Base-by-base conservation (phyloP, 108 stramenopile genomes). In the Nitzschia sp. region DNA sequence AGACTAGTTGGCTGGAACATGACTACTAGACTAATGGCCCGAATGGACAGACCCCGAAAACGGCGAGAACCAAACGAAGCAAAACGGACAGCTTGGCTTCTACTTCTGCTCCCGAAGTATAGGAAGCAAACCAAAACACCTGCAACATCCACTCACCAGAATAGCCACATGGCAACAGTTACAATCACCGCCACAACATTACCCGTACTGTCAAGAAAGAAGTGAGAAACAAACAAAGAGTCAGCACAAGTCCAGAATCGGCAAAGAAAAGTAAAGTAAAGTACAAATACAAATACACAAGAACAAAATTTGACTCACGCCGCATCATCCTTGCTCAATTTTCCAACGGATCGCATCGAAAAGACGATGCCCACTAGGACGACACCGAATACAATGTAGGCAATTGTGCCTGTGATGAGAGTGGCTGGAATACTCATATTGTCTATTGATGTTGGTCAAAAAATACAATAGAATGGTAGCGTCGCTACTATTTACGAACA, bases 291-390 rank as follows among this genome's bases (percentile, higher is more conserved):
- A 57, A 9, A 28, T 26, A 62, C 22, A 46, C 27, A 58, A 16
- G 23, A 57, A 44, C n/a, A n/a, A n/a, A n/a, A 11, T 41, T 41
- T 41, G 38, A 78, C 82, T 72, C 55, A 83, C 82, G 63, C 87
- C 41, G 89, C 89, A 75, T 95, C 86, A 71, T 95, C 91, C 80
- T 90, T 90, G 71, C 67, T 74, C 19, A 95, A 36, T 30, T 83
- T 77, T 35, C 93, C 93, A 25, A 87, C 79, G 36, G 85, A 59
- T 31, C 86, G 71, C 6, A 81, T 63, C 26, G 75, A 85, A 45
- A 89, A 85, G 58, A 88, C 66, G 33, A 84, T 59, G 27, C 75
- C 89, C 19, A 91, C 54, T 27, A 85, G 60, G 55, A 80, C 80
- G 8, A 63, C 78, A 25, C 86, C 88, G 21, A 93, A 59, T 30